Percentiles rank a stretch among this genome's conserved stretches.
These are phyloP conservation scores for Clavariopsis aquatica DNA, from an alignment of 495 filamentous ascomycete species.

Conservation along the genomic window DNA sequence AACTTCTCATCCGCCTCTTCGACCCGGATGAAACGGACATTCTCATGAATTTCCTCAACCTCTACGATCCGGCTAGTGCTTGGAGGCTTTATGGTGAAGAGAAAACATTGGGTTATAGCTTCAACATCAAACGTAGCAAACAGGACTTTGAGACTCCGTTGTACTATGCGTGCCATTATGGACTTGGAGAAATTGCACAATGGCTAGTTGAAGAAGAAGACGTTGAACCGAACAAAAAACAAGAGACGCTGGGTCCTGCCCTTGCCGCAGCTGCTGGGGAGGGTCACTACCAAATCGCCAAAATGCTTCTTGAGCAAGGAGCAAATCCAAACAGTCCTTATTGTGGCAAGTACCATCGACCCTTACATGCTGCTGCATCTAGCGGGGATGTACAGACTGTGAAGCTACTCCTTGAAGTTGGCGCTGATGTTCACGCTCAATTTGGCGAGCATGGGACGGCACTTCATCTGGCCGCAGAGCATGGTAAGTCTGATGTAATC, in stretches of 20 bases:
- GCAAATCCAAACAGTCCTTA: neutral
- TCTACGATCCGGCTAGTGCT: neutral
- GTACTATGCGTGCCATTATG: slow-evolving; percentile 3
- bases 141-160: slow-evolving; percentile 4
- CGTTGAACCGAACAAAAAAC: neutral
- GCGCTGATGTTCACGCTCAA: slow-evolving; percentile 11
- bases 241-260: slow-evolving; percentile 7
- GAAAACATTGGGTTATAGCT: neutral
- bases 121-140: neutral
- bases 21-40: slow-evolving; percentile 6
- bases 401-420: neutral
- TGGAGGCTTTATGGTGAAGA: neutral
- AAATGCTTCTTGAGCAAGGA: neutral
- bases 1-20: slow-evolving; percentile 9
- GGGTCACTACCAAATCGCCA: slow-evolving; percentile 2
- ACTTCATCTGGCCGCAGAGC: slow-evolving; percentile 3
- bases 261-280: slow-evolving; percentile 9
- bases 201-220: slow-evolving; percentile 1
- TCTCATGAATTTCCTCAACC: neutral
- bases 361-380: neutral
- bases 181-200: slow-evolving; percentile 1
- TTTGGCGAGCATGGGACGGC: neutral
- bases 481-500: neutral
- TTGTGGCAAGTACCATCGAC: slow-evolving; percentile 5
- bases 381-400: neutral